Evolutionary conservation across 495 filamentous ascomycete genomes (phyloP).

Genomic region (Pseudoneurospora amorphoporcata): DNA sequence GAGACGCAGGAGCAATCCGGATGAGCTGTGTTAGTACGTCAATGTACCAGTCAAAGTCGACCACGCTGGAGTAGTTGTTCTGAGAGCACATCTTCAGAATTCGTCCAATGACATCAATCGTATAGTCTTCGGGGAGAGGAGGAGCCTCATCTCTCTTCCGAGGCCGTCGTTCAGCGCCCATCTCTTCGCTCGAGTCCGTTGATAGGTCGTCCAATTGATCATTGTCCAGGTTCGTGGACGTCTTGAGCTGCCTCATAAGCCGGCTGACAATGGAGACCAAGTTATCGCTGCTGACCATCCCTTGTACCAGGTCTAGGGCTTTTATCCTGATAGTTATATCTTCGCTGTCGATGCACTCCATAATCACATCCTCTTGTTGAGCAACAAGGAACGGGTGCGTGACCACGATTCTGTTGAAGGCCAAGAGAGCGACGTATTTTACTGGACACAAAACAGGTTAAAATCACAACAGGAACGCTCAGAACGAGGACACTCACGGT

Average conservation of each 20-base stretch:
- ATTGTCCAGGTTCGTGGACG: conserved; percentile 29
- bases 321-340: conserved; percentile 95
- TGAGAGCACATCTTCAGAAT: conserved; percentile 88
- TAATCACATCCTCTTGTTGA: conserved; percentile 87
- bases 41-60: conserved; percentile 96
- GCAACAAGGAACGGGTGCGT: conserved; percentile 82
- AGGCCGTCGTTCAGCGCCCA: conserved; percentile 30
- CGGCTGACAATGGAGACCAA: conserved; percentile 74
- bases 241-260: conserved; percentile 70
- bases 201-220: conserved; percentile 26
- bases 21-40: conserved; percentile 73
- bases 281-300: conserved; percentile 82
- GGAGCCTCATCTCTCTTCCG: conserved; percentile 26
- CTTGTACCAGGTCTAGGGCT: conserved; percentile 79
- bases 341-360: conserved; percentile 87
- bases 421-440: conserved; percentile 92
- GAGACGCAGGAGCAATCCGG: conserved; percentile 49
- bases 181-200: conserved; percentile 52
- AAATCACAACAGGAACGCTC: too few relatives aligned
- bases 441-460: conserved; percentile 38
- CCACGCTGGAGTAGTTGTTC: conserved; percentile 73
- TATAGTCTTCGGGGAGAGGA: conserved; percentile 71
- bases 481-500: conserved; percentile 47
- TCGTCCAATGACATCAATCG: conserved; percentile 60
- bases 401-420: conserved; percentile 85